phyloP scores from a whole-genome alignment of 148 eudicot species.

The Spergularia marina region DNA sequence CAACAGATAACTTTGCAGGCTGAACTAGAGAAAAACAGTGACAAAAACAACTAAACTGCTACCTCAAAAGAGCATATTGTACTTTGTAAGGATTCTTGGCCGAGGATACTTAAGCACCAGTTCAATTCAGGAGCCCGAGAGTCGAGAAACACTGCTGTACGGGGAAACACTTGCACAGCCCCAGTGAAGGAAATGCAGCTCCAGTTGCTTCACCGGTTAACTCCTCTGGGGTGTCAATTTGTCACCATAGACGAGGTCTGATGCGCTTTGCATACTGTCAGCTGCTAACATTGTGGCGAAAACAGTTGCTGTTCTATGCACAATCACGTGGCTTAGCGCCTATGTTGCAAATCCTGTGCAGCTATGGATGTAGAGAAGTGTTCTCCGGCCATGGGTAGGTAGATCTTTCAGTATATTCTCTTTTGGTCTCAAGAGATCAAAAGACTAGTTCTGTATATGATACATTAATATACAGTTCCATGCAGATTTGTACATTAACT shows the following conservation, averaged over 20 bases:
- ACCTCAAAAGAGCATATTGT: background rate
- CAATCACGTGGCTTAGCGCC: too few relatives aligned
- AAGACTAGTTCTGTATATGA: too few relatives aligned
- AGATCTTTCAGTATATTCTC: too few relatives aligned
- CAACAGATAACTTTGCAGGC: constrained; percentile 17
- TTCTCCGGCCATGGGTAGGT: too few relatives aligned
- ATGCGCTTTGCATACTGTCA: background rate
- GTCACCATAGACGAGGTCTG: background rate
- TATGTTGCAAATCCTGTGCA: too few relatives aligned
- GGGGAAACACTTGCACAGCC: too few relatives aligned
- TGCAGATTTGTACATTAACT: too few relatives aligned
- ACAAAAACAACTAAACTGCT: background rate
- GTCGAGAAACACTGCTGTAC: background rate
- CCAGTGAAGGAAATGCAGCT: background rate
- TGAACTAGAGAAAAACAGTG: constrained; percentile 24
- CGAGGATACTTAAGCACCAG: background rate
- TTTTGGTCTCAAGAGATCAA: too few relatives aligned
- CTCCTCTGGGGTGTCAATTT: background rate
- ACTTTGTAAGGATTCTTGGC: background rate
- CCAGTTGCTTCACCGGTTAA: background rate
- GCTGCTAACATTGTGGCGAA: background rate
- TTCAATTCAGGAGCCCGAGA: background rate
- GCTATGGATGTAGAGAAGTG: too few relatives aligned
- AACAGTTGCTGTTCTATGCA: too few relatives aligned
- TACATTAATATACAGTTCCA: too few relatives aligned